phyloP scores from a whole-genome alignment of 2,329 filamentous ascomycete species.

The Lasiodiplodia citricola region DNA sequence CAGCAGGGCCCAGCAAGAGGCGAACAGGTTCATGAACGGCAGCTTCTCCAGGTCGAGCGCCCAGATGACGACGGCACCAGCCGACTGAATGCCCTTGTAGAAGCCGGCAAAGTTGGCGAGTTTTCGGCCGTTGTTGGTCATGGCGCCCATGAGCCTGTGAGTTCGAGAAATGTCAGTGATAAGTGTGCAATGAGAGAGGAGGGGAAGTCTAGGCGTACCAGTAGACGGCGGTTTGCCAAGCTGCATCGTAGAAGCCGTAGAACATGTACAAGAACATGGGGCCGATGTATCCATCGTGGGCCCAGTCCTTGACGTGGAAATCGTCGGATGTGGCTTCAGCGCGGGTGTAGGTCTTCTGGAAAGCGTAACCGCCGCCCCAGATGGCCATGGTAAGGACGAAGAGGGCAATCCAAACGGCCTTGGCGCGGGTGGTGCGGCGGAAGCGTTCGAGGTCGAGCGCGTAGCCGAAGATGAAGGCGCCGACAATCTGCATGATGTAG shows the following conservation, averaged over 20 bases:
- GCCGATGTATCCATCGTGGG: conserved; percentile 69
- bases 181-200: neutral
- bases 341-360: conserved; percentile 67
- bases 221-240: conserved; percentile 90
- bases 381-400: conserved; percentile 74
- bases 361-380: conserved; percentile 84
- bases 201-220: conserved; percentile 61
- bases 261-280: conserved; percentile 91
- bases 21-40: conserved; percentile 75
- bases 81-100: conserved; percentile 91
- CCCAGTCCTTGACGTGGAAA: conserved; percentile 65
- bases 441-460: conserved; percentile 65
- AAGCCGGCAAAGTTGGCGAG: conserved; percentile 90
- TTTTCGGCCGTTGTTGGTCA: conserved; percentile 91
- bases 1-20: conserved; percentile 76
- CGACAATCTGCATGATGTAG: conserved; percentile 78
- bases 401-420: conserved; percentile 64
- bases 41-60: conserved; percentile 65
- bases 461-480: conserved; percentile 74
- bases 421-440: conserved; percentile 71
- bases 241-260: conserved; percentile 87
- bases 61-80: conserved; percentile 78
- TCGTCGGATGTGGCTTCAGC: conserved; percentile 36
- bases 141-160: conserved; percentile 82
- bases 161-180: conserved; percentile 1